Evolutionary conservation across 768 basidiomycete genomes (phyloP).

Genomic region (Lentinula boryana): DNA sequence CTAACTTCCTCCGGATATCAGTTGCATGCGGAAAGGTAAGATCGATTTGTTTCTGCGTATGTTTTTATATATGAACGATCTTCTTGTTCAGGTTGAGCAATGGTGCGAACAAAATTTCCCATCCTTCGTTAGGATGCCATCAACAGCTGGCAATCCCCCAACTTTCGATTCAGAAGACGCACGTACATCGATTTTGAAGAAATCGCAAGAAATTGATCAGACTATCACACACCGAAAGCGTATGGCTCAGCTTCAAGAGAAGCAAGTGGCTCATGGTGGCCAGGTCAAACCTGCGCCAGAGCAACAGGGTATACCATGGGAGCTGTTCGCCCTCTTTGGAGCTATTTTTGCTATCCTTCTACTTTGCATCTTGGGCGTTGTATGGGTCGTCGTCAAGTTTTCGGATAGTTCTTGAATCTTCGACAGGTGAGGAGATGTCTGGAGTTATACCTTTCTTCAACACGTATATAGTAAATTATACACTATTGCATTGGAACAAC

Average conservation of each 20-base stretch:
- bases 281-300: neutral
- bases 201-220: slow-evolving; percentile 37
- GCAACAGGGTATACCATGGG: neutral
- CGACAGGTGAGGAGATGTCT: neutral
- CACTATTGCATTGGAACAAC: neutral
- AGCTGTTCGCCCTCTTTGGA: neutral
- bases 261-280: slow-evolving; percentile 9
- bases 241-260: slow-evolving; percentile 7
- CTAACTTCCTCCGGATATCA: slow-evolving; percentile 77
- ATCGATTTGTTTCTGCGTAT: slow-evolving; percentile 6
- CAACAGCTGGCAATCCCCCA: slow-evolving; percentile 12
- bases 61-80: neutral
- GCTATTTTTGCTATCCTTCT: neutral
- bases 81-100: slow-evolving; percentile 65
- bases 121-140: slow-evolving; percentile 61
- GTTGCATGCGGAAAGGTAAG: slow-evolving; percentile 79
- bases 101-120: slow-evolving; percentile 95
- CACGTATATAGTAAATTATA: slow-evolving; percentile 1
- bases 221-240: slow-evolving; percentile 13
- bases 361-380: neutral
- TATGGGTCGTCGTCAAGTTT: slow-evolving; percentile 1
- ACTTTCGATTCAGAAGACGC: slow-evolving; percentile 47
- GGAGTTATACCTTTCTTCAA: neutral
- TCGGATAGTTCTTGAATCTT: neutral
- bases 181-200: slow-evolving; percentile 44